Evolutionary conservation across 2,329 filamentous ascomycete species (phyloP), one percentile per base, ranked within the genome.

Genomic region (Microsporum canis): DNA sequence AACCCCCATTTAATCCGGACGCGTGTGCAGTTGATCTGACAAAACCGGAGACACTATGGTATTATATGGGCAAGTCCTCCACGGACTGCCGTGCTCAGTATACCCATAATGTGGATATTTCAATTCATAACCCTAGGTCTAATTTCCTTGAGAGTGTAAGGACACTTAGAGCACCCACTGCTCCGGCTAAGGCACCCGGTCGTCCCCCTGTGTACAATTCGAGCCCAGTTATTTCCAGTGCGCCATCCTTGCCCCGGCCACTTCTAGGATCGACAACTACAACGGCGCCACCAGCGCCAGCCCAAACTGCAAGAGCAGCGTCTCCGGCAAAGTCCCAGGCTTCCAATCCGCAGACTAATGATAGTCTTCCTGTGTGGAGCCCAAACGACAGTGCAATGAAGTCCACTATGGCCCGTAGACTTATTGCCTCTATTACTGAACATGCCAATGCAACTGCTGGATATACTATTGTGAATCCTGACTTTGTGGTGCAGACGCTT

Each of bases 11-110:
- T 64, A 88, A 87, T 67, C 78, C 78, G 64, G 78, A 77, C 60
- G 84, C 88, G 71, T 80, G 79, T 70, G 88, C 86, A 73, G 78
- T 95, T 62, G 84, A 95, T 69, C 73, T 96, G 6, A 75, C 75
- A 63, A 88, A 88, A 71, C 80, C 85, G 14, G 83, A 92, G 63
- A 86, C 89, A 70, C 73, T 96, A 17, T 97, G 91, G 89, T 83
- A 90, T 75, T 97, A 96, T 72, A 80, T 99, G 63, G 89, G 89
- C 36, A 84, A 84, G 71, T 83, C 82, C 23, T 97, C 92, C 27
- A 96, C 92, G 5, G 92, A 97, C 70, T 88, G 90, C 60, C 91
- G 87, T 72, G 87, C 91, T 31, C 90, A 95, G 71, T 99, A 94
- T 75, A 95, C 91, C 3, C 88, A 94, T 68, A 85, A 95, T 74